These are phyloP conservation scores for Polytolypa hystricis DNA, from an alignment of 2,329 filamentous ascomycete genomes.

Conservation along the genomic window DNA sequence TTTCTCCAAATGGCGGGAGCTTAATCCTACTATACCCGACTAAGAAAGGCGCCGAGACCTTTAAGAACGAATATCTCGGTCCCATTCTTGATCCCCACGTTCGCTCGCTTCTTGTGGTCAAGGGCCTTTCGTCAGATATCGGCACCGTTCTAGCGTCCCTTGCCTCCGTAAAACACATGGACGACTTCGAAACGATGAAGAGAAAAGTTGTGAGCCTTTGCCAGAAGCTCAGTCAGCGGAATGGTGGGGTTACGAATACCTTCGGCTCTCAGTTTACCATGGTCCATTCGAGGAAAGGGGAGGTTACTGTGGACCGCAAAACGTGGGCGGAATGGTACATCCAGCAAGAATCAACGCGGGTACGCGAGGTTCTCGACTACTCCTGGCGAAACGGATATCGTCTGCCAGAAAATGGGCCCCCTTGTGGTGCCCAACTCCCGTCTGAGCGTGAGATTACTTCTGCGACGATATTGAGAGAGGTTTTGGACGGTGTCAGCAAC, in stretches of 20 bases:
- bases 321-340: constrained; percentile 56
- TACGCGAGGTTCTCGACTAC: constrained; percentile 39
- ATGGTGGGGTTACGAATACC: constrained; percentile 17
- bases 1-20: constrained; percentile 46
- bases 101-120: constrained; percentile 47
- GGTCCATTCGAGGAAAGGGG: constrained; percentile 41
- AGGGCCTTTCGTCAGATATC: constrained; percentile 48
- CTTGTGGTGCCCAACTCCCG: constrained; percentile 19
- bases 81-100: constrained; percentile 52
- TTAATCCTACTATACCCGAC: constrained; percentile 55
- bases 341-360: constrained; percentile 51
- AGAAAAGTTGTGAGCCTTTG: constrained; percentile 31
- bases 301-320: constrained; percentile 39
- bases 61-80: constrained; percentile 48
- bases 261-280: constrained; percentile 32
- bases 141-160: constrained; percentile 44
- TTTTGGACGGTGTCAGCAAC: constrained; percentile 47
- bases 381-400: constrained; percentile 32
- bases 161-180: constrained; percentile 42
- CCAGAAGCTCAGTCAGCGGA: constrained; percentile 20
- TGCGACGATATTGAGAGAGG: constrained; percentile 46
- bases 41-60: constrained; percentile 44
- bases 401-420: constrained; percentile 20
- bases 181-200: constrained; percentile 43
- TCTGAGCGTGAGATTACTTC: constrained; percentile 38